A percentile compares a stretch with the other conserved stretches of the same genome.
These are phyloP conservation scores for Sporothrix dimorphospora DNA, from an alignment of 2,329 filamentous ascomycete genomes.

Conservation along the genomic window DNA sequence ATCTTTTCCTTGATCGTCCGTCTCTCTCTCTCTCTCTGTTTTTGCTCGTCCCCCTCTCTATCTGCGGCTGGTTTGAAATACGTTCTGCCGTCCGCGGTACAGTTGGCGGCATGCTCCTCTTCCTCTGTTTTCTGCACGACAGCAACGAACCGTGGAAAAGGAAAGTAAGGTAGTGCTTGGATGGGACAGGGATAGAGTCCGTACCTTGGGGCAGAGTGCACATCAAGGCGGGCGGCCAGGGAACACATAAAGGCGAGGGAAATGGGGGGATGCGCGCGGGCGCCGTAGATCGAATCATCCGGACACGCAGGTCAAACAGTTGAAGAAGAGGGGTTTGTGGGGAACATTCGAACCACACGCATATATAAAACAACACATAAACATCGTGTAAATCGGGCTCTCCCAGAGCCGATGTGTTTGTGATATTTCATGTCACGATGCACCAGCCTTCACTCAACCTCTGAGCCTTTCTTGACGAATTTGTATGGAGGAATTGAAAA, in stretches of 20 bases:
- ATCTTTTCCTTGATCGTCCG: slow-evolving; percentile 14
- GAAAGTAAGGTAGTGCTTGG: not conserved
- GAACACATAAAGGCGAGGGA: not conserved
- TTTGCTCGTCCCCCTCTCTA: not conserved
- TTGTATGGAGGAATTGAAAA: no score
- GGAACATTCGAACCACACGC: not conserved
- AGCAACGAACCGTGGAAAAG: not conserved
- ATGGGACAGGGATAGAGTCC: not conserved
- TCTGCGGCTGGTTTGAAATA: slow-evolving; percentile 21
- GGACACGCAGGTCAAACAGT: slow-evolving; percentile 30
- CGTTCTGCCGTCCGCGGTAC: slow-evolving; percentile 4
- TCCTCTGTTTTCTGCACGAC: not conserved
- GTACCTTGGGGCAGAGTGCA: not conserved
- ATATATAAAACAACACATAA: not conserved
- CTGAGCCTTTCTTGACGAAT: no score
- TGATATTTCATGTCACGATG: no score
- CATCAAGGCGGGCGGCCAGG: not conserved
- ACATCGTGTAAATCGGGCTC: not conserved
- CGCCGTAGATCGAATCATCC: slow-evolving; percentile 27
- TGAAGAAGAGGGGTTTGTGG: slow-evolving; percentile 5
- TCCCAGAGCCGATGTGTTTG: no score
- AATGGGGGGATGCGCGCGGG: slow-evolving; percentile 10
- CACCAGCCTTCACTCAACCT: no score
- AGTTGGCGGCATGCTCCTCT: not conserved
- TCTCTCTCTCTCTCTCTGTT: not conserved